phyloP scores from a whole-genome alignment of 78 protist species.

The Dictyostelium citrinum region DNA sequence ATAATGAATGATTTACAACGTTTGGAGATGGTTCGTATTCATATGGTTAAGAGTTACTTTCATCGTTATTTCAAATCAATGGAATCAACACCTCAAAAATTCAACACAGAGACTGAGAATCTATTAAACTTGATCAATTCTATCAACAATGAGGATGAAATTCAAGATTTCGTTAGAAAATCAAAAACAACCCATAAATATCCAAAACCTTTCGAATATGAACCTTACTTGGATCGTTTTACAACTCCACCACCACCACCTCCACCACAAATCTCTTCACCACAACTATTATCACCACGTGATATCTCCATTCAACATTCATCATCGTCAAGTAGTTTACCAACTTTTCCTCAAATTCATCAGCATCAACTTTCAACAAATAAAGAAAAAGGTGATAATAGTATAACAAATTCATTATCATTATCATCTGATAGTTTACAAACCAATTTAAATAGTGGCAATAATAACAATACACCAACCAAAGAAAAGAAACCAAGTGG shows the following conservation, averaged over 20 bases:
- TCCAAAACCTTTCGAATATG: slow-evolving; percentile 39
- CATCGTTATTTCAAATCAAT: slow-evolving; percentile 7
- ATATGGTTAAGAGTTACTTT: slow-evolving; percentile 42
- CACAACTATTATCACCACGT: not conserved
- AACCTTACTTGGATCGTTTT: slow-evolving; percentile 10
- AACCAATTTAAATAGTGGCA: not conserved
- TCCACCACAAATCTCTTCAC: not conserved
- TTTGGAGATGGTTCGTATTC: slow-evolving; percentile 28
- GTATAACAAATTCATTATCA: not conserved
- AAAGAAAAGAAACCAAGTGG: slow-evolving; percentile 31
- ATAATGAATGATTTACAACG: slow-evolving; percentile 44
- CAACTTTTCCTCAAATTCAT: not conserved
- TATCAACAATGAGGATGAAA: slow-evolving; percentile 29
- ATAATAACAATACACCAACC: not conserved
- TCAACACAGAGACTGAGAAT: not conserved
- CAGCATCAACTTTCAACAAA: not conserved
- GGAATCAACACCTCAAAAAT: not conserved
- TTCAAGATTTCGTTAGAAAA: slow-evolving; percentile 44
- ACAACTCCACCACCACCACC: not conserved
- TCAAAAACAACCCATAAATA: not conserved
- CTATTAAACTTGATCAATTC: not conserved
- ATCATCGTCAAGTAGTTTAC: not conserved
- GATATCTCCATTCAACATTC: not conserved
- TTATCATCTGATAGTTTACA: not conserved
- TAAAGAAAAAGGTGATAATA: not conserved